Base-by-base conservation (phyloP, 1,139 yeast species). In the Pichia sp. region DNA sequence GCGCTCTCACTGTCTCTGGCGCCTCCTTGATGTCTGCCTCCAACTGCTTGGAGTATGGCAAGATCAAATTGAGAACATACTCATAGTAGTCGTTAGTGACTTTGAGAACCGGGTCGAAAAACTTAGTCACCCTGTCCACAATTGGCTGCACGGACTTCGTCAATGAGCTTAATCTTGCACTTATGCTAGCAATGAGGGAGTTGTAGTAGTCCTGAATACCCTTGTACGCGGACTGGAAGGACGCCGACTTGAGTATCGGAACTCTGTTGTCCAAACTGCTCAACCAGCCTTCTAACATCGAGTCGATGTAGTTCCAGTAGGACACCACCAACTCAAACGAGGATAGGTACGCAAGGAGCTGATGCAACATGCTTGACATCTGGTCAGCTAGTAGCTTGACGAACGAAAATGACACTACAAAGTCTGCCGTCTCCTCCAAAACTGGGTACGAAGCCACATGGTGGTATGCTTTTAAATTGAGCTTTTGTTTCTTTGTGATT, bases 1-100 rank as follows among this genome's bases (percentile, higher is more conserved):
- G 67, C 20, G 16, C 27, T 27, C 42, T 14, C 17, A 29, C 33
- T 2, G 34, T 38, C 24, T 36, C 31, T 29, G 49, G 42, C 6
- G 27, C 14, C 30, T 48, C 54, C n/a, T 46, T 6, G 6, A 40
- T 17, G 12, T 48, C 46, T 14, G 31, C 56, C 14, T 51, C 57
- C 29, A 52, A 43, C 6, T 50, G 48, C 41, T 52, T 52, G n/a
- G 55, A 46, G 7, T 36, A 12, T 27, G 68, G 67, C 34, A 63
- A 53, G 2, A 64, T 45, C 14, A 54, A 50, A 47, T 63, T 52
- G 10, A 64, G 24, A 4, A 53, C 43, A 2, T 52, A 48, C 47
- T 65, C 67, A 50, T 61, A 64, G 40, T 53, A 55, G 48, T 65
- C 63, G 45, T 65, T 64, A n/a, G 56, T 49, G 16, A 52, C 8